A percentile compares a stretch with the other conserved stretches of the same genome.
phyloP scores from a whole-genome alignment of 2,329 filamentous ascomycete genomes.

The Colletotrichum gigasporum region DNA sequence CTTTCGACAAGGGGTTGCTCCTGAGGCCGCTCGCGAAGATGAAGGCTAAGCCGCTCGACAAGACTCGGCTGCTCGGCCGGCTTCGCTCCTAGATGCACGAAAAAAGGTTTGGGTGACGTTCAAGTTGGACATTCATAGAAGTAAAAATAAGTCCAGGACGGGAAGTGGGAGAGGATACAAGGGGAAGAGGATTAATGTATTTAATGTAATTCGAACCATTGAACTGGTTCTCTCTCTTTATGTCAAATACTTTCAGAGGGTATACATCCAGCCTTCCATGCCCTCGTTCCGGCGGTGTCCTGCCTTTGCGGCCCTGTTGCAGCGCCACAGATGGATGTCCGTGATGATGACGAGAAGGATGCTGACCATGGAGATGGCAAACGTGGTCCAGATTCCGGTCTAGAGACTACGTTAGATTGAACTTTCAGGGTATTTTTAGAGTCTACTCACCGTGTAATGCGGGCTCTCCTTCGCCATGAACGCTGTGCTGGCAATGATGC shows the following conservation, averaged over 20 bases:
- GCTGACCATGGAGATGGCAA: conserved; percentile 26
- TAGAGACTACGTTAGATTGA: background rate
- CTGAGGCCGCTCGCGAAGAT: too few species aligned
- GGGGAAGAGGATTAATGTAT: too few species aligned
- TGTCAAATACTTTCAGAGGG: conserved; percentile 16
- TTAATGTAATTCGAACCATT: too few species aligned
- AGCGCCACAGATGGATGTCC: conserved; percentile 25
- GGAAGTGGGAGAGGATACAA: too few species aligned
- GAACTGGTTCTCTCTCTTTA: too few species aligned
- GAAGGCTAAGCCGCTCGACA: too few species aligned
- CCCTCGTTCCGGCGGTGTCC: conserved; percentile 14
- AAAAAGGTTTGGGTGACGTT: too few species aligned
- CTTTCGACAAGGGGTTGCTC: too few species aligned
- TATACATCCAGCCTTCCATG: conserved; percentile 26
- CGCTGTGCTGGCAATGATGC: conserved; percentile 34
- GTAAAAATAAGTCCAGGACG: too few species aligned
- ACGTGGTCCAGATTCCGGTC: conserved; percentile 28
- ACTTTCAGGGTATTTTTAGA: background rate
- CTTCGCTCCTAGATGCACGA: too few species aligned
- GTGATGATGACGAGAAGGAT: conserved; percentile 20
- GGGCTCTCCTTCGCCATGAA: conserved; percentile 36
- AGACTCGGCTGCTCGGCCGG: too few species aligned
- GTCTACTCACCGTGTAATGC: conserved; percentile 30
- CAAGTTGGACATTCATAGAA: too few species aligned
- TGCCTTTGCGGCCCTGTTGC: conserved; percentile 25